A percentile compares a stretch with the other conserved stretches of the same genome.
Evolutionary conservation across 768 basidiomycete genomes (phyloP).

Genomic region (Serendipita indica): DNA sequence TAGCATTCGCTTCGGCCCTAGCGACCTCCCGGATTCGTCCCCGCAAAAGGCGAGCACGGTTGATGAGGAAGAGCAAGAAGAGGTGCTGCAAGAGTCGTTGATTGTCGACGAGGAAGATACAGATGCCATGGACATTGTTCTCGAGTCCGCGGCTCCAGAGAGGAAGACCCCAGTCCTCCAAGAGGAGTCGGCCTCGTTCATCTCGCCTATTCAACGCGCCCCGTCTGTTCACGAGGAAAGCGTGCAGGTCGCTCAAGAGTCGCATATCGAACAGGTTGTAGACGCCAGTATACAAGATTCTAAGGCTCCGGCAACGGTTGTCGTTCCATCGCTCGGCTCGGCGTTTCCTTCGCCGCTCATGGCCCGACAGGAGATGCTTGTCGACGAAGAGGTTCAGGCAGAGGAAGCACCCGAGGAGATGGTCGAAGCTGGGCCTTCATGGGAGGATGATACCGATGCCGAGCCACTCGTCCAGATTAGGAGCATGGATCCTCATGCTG

Average conservation of each 20-base stretch:
- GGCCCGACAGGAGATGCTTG: not conserved
- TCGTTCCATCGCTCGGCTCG: not conserved
- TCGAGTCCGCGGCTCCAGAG: too few species aligned
- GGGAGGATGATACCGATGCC: constrained; percentile 7
- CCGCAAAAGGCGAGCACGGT: not conserved
- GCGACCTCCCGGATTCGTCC: not conserved
- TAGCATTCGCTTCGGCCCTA: not conserved
- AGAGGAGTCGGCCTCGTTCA: constrained; percentile 3
- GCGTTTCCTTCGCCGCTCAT: not conserved
- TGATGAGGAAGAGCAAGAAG: not conserved
- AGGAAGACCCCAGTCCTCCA: too few species aligned
- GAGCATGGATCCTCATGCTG: not conserved
- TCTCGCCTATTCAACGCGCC: not conserved
- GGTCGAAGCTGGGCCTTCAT: not conserved
- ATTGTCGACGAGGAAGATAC: constrained; percentile 2
- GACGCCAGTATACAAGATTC: not conserved
- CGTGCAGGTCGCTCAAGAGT: not conserved
- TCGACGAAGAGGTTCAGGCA: not conserved
- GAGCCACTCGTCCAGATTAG: constrained; percentile 4
- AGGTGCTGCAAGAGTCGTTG: not conserved
- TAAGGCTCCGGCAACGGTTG: not conserved
- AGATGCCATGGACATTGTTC: too few species aligned
- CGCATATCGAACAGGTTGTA: not conserved
- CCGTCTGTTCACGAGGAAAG: not conserved
- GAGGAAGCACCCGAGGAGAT: not conserved